Base-by-base conservation (phyloP, 768 basidiomycete genomes). In the Mrakia gelida region DNA sequence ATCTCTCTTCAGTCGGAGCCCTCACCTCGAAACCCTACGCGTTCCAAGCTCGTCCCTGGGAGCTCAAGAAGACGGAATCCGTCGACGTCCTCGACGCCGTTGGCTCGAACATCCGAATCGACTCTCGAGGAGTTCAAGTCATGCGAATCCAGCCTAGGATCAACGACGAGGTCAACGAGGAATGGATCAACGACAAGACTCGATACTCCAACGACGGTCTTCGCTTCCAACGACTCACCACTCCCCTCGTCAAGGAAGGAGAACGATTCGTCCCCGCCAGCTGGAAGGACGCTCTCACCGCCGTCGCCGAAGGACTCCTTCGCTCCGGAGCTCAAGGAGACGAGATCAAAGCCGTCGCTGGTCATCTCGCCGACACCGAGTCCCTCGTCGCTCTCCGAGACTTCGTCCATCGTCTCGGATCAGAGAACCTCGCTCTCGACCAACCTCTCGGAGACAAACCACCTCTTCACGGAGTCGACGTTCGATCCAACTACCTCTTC, bases 141-240 rank as follows among this genome's bases (percentile, higher is more conserved):
- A 98, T 98, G 95, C 91, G 97, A 71, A 89, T 99, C 81, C 95
- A 97, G 83, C 97, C 97, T 1, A 89, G 92, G 82, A 92, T 93
- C 71, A 98, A 98, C 84, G 97, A 98, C 85, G 93, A 97, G 81
- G 91, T 99, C 80, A 99, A 99, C 84, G 97, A 99, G 87, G 97
- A 99, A 85, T 98, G 97, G 97, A 96, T 99, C 84, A 94, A 89
- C 85, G 97, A 99, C 88, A 99, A 99, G 88, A 95, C 96, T 2
- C 92, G 97, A 77, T 95, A 94, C 84, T 92, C 96, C 1, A 92
- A 95, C 84, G 97, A 99, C 82, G 97, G 97, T 15, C 88, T 99
- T 45, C 90, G 90, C 82, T 96, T 94, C 88, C 97, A 99, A 84
- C 92, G 96, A 30, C 87, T 99, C 81, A 98, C 95, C 5, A 91